A percentile compares a stretch with the other conserved stretches of the same genome.
Conservation (phyloP, 345 rosid genomes). For the Eucalyptus victrix region DNA sequence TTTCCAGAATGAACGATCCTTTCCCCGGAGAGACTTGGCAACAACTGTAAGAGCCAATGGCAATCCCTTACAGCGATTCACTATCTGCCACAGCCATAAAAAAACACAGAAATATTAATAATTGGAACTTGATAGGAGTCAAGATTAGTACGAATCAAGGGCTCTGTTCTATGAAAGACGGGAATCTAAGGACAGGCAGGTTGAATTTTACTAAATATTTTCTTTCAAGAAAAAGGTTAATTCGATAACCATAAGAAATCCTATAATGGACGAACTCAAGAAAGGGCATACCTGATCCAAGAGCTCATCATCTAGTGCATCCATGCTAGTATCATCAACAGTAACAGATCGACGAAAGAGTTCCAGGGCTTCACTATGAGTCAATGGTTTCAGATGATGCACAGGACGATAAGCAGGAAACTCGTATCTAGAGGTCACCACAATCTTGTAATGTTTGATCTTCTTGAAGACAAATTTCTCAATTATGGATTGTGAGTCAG, state of each 20-base stretch:
- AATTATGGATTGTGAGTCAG: neutral
- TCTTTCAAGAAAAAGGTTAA: neutral
- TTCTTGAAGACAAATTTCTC: neutral
- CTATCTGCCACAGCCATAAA: constrained; percentile 8
- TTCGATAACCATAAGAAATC: neutral
- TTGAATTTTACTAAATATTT: accelerated
- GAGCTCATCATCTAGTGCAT: constrained; percentile 3
- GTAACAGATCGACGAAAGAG: constrained; percentile 22
- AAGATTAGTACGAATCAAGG: neutral
- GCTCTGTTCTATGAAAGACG: neutral
- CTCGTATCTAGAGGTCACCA: constrained; percentile 3
- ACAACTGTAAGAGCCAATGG: constrained; percentile 44
- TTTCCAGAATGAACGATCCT: constrained; percentile 13
- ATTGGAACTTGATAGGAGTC: neutral
- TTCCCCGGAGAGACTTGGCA: constrained; percentile 27
- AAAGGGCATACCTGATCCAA: neutral
- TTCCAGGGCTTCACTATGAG: constrained; percentile 5
- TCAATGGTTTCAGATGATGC: constrained; percentile 8
- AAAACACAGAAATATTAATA: no score
- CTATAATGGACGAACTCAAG: accelerated
- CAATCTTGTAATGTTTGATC: neutral
- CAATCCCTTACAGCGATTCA: constrained; percentile 35
- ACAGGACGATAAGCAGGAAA: neutral
- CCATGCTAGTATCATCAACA: neutral
- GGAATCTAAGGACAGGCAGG: neutral